Base-by-base conservation (phyloP, 2,329 filamentous ascomycete genomes). In the Sarocladium kiliense region DNA sequence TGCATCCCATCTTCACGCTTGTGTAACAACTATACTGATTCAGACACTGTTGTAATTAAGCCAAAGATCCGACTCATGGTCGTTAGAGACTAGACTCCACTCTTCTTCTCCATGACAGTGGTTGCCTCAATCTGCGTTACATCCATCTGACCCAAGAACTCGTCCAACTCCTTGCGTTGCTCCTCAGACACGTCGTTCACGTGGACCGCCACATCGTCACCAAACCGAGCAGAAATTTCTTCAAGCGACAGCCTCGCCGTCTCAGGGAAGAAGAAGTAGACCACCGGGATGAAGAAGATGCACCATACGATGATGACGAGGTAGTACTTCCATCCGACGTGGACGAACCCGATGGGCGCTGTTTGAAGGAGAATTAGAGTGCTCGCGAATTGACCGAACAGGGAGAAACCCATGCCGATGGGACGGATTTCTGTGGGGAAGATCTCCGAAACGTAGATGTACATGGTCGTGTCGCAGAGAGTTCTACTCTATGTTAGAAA, bases 121-220 rank as follows among this genome's bases (percentile, higher is more conserved):
- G 44, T 30, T 12, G 44, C 44, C 23, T 39, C 49, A 32, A 60
- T 57, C 12, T 54, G 53, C 2, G 54, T 44, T 1, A 62, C 53
- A 44, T 63, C 61, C 11, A 57, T 55, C 4, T 32, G 34, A 41
- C 60, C 60, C 7, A 61, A 53, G 49, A 60, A 63, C 4, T 61
- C 61, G 50, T 67, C 64, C 5, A 63, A 54, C 26, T 65, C 57
- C 44, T 54, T 58, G 19, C 61, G 56, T 45, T 61, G 59, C 25
- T 51, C 58, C 34, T 74, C 74, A 1, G 70, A 71, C 0, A 71
- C 69, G 58, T 75, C 71, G 3, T 71, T 75, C 6, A 77, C 61
- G 30, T 51, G 47, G 10, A 51, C 47, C 27, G 54, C 50, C 2
- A 56, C 23, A 45, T 61, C 64, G 30, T 71, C 71, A 1, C 68